Percentiles rank a stretch among this genome's conserved stretches.
Conservation (phyloP, 306 rosid species). For the Cucumis sativus region Cucumber_9930_V3 NC_026657.2:40703501-40704000, state of each 20-base stretch:
- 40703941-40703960: conserved; percentile 67
- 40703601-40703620: not conserved
- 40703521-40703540: too few species aligned
- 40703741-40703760: too few species aligned
- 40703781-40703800: too few species aligned
- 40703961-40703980: conserved; percentile 76
- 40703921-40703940: conserved; percentile 42
- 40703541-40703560: too few species aligned
- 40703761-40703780: too few species aligned
- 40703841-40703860: conserved; percentile 47
- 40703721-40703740: conserved; percentile 31
- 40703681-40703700: conserved; percentile 76
- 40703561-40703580: too few species aligned
- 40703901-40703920: not conserved
- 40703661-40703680: conserved; percentile 61
- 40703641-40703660: conserved; percentile 60
- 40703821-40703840: conserved; percentile 83
- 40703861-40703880: conserved; percentile 24
- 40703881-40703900: not conserved
- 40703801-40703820: conserved; percentile 55
- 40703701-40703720: conserved; percentile 51
- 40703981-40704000: conserved; percentile 46
- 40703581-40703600: not conserved
- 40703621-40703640: not conserved
- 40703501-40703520: too few species aligned